A percentile compares a stretch with the other conserved stretches of the same genome.
These are phyloP conservation scores for Cordyceps farinosa DNA, from an alignment of 2,329 filamentous ascomycete genomes.

Conservation along the genomic window DNA sequence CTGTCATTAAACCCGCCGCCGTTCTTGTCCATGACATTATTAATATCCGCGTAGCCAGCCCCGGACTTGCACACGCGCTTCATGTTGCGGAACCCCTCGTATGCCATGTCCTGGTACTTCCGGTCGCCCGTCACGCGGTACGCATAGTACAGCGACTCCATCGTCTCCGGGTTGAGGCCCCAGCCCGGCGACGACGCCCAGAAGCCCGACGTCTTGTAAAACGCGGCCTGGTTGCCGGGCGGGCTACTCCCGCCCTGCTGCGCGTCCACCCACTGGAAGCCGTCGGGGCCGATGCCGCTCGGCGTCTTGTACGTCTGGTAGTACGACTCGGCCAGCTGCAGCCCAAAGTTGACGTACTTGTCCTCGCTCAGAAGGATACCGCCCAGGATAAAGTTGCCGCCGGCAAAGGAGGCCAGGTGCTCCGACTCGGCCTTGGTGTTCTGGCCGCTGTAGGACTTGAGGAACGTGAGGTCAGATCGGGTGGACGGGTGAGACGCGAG, in stretches of 20 bases:
- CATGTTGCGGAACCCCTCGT: constrained; percentile 71
- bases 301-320: constrained; percentile 69
- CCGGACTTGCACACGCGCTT: constrained; percentile 57
- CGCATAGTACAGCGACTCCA: constrained; percentile 84
- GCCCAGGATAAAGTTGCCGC: constrained; percentile 80
- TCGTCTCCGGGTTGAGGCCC: constrained; percentile 71
- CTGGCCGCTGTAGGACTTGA: constrained; percentile 54
- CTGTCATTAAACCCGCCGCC: constrained; percentile 64
- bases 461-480: constrained; percentile 68
- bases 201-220: constrained; percentile 68
- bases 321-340: constrained; percentile 68
- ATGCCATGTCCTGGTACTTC: constrained; percentile 80
- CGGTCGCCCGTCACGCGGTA: constrained; percentile 72
- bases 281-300: constrained; percentile 74
- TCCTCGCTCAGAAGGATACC: constrained; percentile 64
- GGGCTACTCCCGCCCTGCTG: constrained; percentile 39
- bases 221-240: constrained; percentile 42
- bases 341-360: constrained; percentile 69
- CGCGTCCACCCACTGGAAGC: constrained; percentile 58
- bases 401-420: constrained; percentile 74
- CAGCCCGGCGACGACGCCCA: constrained; percentile 63
- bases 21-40: constrained; percentile 58
- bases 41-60: constrained; percentile 64
- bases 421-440: constrained; percentile 43
- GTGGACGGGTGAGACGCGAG: constrained; percentile 64